These are phyloP conservation scores for Wickerhamiella azymoides DNA, from an alignment of 805 yeast species.

Conservation along the genomic window DNA sequence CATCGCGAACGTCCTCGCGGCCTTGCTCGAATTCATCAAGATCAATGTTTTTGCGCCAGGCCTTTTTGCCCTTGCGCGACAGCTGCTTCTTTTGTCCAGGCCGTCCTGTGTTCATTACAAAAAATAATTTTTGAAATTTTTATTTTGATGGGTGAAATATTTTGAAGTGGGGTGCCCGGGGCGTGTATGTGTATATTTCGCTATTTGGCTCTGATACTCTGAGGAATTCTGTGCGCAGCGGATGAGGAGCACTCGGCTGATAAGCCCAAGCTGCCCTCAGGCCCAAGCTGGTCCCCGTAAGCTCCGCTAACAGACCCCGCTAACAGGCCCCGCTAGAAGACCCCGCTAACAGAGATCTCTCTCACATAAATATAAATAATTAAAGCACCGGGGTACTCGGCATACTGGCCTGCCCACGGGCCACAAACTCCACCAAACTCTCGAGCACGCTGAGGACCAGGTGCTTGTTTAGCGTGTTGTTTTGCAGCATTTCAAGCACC, in stretches of 20 bases:
- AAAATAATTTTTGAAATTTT: neutral
- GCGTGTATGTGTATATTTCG: neutral
- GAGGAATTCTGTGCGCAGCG: too few species aligned
- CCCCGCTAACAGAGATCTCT: neutral
- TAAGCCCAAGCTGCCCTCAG: too few species aligned
- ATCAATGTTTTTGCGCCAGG: conserved; percentile 90
- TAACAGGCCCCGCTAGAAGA: too few species aligned
- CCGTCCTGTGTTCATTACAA: conserved; percentile 13
- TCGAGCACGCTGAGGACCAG: conserved; percentile 46
- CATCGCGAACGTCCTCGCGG: conserved; percentile 55
- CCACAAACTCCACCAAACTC: conserved; percentile 31
- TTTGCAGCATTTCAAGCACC: conserved; percentile 57
- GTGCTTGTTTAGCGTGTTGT: conserved; percentile 54
- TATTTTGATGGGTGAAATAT: too few species aligned
- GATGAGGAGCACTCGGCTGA: too few species aligned
- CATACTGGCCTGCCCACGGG: neutral
- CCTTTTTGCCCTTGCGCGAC: conserved; percentile 82
- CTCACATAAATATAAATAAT: neutral
- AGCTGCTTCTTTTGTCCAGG: conserved; percentile 35
- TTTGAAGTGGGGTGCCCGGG: too few species aligned
- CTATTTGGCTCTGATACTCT: too few species aligned
- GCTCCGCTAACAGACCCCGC: too few species aligned
- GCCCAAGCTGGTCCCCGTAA: too few species aligned
- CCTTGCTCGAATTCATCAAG: conserved; percentile 62
- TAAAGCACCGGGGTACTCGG: neutral